Evolutionary conservation across 2,329 filamentous ascomycete genomes (phyloP), one percentile per base, ranked within the genome.

Genomic region (Cercospora janseana): DNA sequence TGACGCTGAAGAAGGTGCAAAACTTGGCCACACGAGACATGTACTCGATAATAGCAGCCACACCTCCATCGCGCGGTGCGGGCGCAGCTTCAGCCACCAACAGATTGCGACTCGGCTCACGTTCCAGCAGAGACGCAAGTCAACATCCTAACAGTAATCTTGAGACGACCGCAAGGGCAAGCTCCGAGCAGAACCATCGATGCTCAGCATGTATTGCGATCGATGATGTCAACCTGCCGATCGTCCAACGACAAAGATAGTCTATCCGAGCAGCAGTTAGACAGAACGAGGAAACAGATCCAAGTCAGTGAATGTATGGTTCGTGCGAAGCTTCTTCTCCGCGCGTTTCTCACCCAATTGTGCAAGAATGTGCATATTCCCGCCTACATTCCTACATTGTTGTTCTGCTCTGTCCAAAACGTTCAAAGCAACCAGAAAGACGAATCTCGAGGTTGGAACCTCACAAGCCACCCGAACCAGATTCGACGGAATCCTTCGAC

Each of bases 381-480:
- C 26, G 26, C 12, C 26, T 37, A n/a, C 24, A 18, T n/a, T 21
- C 21, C 34, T 20, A 2, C 34, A 10, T 37, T 21, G 34, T 12
- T 20, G 7, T 12, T 12, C 10, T 38, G 10, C 20, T 13, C 34
- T 21, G 34, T 23, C 15, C 34, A 18, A 38, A 38, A 18, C 18
- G 20, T 23, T 21, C 18, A 38, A 21, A 21, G 10, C 12, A 38
- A 38, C 34, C 34, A 8, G 21, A 21, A 38, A 38, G 34, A 20
- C 20, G n/a, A 37, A 23, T 10, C n/a, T 38, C 21, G 18, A 38
- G 10, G n/a, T n/a, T 38, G 34, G 34, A 38, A 21, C 18, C 34
- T 38, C 34, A 38, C 18, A 38, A 38, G 34, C 34, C 34, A 38
- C 34, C 34, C 34, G 34, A 38, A 21, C 34, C 18, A 38, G 24